Conservation (phyloP, 2,329 filamentous ascomycete species). For the Aspergillus chevalieri region DNA sequence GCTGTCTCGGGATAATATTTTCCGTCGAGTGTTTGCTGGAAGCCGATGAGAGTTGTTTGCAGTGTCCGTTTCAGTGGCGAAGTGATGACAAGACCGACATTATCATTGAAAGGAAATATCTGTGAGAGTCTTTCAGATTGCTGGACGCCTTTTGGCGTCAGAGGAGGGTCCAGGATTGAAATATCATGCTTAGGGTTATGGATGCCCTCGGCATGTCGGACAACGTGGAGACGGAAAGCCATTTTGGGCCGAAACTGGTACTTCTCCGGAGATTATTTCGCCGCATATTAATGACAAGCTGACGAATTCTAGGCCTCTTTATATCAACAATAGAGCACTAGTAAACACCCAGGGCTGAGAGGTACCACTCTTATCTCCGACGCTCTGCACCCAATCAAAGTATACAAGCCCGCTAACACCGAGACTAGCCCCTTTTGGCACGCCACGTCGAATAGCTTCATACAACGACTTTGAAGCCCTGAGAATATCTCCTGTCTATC, state of each 20-base stretch:
- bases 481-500: neutral
- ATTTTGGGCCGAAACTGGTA: neutral
- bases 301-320: neutral
- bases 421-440: neutral
- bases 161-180: slow-evolving; percentile 9
- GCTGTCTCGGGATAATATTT: slow-evolving; percentile 2
- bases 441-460: neutral
- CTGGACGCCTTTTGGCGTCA: slow-evolving; percentile 9
- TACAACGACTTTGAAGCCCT: neutral
- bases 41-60: slow-evolving; percentile 10
- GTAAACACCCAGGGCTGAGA: neutral
- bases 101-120: slow-evolving; percentile 5
- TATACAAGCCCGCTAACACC: neutral
- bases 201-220: slow-evolving; percentile 12
- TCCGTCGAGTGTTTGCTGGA: slow-evolving; percentile 6
- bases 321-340: neutral
- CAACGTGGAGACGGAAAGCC: slow-evolving; percentile 5
- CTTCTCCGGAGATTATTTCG: too few species aligned
- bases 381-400: neutral
- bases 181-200: slow-evolving; percentile 12
- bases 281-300: too few species aligned
- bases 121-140: slow-evolving; percentile 7
- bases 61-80: slow-evolving; percentile 12
- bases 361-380: neutral
- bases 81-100: slow-evolving; percentile 10